phyloP scores from a whole-genome alignment of 495 filamentous ascomycete genomes.

The Lophiostoma macrostomum region DNA sequence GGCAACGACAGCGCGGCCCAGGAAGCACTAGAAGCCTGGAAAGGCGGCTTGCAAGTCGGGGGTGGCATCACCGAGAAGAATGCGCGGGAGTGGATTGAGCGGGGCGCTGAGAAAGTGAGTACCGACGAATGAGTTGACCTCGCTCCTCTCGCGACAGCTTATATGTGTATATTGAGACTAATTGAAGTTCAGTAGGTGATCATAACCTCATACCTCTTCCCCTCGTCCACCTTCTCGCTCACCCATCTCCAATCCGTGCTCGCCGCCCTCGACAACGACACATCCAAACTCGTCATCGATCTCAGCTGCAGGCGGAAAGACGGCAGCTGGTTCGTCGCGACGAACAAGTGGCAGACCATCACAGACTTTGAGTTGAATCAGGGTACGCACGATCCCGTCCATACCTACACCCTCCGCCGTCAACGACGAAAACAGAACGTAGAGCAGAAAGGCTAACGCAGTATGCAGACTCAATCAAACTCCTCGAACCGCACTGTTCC shows the following conservation, averaged over 20 bases:
- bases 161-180: conserved; percentile 6
- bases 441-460: not conserved
- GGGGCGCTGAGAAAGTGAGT: conserved; percentile 84
- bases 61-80: conserved; percentile 86
- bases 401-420: not conserved
- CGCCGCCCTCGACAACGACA: conserved; percentile 65
- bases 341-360: conserved; percentile 97
- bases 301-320: conserved; percentile 78
- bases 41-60: conserved; percentile 74
- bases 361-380: conserved; percentile 90
- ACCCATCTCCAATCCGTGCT: conserved; percentile 69
- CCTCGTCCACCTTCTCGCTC: conserved; percentile 73
- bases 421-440: conserved; percentile 22
- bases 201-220: conserved; percentile 83
- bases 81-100: conserved; percentile 78
- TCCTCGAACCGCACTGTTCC: conserved; percentile 83
- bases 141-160: no score
- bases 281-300: conserved; percentile 84
- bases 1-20: conserved; percentile 77
- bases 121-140: not conserved
- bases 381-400: conserved; percentile 46
- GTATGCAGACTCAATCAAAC: conserved; percentile 73
- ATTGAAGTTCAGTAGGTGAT: conserved; percentile 67
- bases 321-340: conserved; percentile 83
- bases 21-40: conserved; percentile 75